Evolutionary conservation across 805 yeast species (phyloP).

Genomic region (Ogataea ramenticola): DNA sequence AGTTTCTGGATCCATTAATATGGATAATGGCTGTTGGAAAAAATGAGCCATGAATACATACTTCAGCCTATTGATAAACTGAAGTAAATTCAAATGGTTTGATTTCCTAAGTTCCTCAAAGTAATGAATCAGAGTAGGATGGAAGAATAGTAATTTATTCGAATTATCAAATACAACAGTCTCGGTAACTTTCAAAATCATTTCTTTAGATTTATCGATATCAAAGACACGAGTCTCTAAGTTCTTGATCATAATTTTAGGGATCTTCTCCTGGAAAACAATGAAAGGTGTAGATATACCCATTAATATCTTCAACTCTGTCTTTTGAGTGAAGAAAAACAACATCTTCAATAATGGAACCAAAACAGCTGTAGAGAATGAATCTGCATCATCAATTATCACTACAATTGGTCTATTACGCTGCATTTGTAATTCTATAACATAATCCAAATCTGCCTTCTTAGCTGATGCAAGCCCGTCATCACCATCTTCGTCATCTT

Average conservation of each 20-base stretch:
- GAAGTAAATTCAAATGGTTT: slow-evolving; percentile 18
- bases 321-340: background rate
- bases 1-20: slow-evolving; percentile 25
- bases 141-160: slow-evolving; percentile 25
- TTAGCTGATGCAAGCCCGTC: background rate
- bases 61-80: slow-evolving; percentile 24
- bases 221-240: slow-evolving; percentile 20
- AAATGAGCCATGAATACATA: slow-evolving; percentile 27
- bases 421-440: slow-evolving; percentile 11
- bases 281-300: slow-evolving; percentile 28
- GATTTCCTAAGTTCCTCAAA: slow-evolving; percentile 13
- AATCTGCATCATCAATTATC: slow-evolving; percentile 29
- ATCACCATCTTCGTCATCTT: slow-evolving; percentile 2
- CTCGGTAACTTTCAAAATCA: slow-evolving; percentile 25
- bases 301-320: slow-evolving; percentile 17
- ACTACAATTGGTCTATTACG: slow-evolving; percentile 14
- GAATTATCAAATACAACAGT: slow-evolving; percentile 22
- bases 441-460: slow-evolving; percentile 19
- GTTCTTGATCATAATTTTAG: slow-evolving; percentile 15
- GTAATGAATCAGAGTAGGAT: slow-evolving; percentile 23
- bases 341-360: slow-evolving; percentile 17
- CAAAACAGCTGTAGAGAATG: slow-evolving; percentile 19
- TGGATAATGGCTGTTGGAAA: slow-evolving; percentile 25
- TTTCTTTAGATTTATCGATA: slow-evolving; percentile 24
- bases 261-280: slow-evolving; percentile 27